Evolutionary conservation across 83 land plant species (phyloP), one percentile per base, ranked within the genome.

Genomic region (Diphasiastrum complanatum): DNA sequence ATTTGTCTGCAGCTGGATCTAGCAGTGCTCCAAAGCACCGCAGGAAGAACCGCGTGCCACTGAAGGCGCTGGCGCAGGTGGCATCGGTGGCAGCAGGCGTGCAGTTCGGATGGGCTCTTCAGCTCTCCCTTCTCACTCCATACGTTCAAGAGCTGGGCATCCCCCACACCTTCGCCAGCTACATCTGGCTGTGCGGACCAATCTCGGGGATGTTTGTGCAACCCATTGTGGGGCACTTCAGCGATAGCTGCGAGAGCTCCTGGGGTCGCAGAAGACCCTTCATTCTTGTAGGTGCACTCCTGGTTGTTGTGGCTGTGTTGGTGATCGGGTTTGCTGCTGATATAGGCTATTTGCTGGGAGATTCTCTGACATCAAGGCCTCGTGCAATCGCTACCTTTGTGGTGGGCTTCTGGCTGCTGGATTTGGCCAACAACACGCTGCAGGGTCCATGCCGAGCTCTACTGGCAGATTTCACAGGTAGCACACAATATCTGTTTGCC

Each of bases 101-200:
- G n/a, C 97, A 91, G 67, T 91, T 91, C 68, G 97, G 97, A 11
- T 91, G 97, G 97, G 97, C 97, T 12, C 69, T 91, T 41, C 97
- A 91, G 87, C 83, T 91, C 22, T 87, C 89, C 22, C 71, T 87
- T 12, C 76, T 91, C 27, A 91, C 97, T 3, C 97, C 97, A 0
- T 91, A 91, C 59, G 87, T 91, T 46, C 95, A 91, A 54, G 95
- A 80, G 67, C 83, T 91, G 4, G 97, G 97, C 0, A 91, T 91
- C 33, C 85, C 87, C 1, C 97, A 91, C 75, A 79, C 82, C n/a
- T 84, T 77, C 77, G 81, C 97, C 14, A 82, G 97, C 57, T 67
- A 81, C 29, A 78, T 91, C n/a, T 91, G 97, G 97, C 90, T 91
- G 3, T 91, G 97, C 67, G 97, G 97, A 3, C 97, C 97, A 6